Conservation (phyloP, 768 basidiomycete species). For the Mycena belliarum region DNA sequence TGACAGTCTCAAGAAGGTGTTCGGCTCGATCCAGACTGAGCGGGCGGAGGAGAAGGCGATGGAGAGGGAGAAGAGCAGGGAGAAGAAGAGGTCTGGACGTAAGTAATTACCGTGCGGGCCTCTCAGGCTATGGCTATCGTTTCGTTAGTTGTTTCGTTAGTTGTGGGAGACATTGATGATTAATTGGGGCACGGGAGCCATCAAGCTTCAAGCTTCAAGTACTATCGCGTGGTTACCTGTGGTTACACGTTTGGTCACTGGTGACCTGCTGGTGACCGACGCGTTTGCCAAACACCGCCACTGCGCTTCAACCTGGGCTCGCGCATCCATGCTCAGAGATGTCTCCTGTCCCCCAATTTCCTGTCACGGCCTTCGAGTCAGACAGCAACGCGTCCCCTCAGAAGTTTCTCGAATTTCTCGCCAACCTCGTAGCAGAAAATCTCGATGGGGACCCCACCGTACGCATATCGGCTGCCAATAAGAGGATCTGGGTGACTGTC, state of each 20-base stretch:
- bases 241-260: too few species aligned
- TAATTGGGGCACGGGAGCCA: too few species aligned
- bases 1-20: constrained; percentile 81
- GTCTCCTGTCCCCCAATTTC: constrained; percentile 29
- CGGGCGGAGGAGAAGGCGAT: constrained; percentile 92
- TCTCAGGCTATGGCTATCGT: too few species aligned
- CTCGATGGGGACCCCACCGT: constrained; percentile 33
- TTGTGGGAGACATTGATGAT: too few species aligned
- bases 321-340: not conserved
- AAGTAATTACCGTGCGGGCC: constrained; percentile 46
- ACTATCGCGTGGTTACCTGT: too few species aligned
- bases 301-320: not conserved
- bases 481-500: constrained; percentile 49
- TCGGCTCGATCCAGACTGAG: constrained; percentile 77
- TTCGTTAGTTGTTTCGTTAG: too few species aligned
- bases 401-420: constrained; percentile 46
- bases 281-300: too few species aligned
- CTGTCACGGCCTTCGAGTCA: constrained; percentile 27
- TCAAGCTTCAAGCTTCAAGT: too few species aligned
- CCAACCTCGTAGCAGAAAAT: constrained; percentile 37
- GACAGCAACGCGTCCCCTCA: constrained; percentile 33
- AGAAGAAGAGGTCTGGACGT: constrained; percentile 75
- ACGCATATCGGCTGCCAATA: constrained; percentile 32
- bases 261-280: too few species aligned
- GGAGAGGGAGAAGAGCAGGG: constrained; percentile 79